These are phyloP conservation scores for Fusarium sp. DNA, from an alignment of 2,329 filamentous ascomycete genomes.

Conservation along the genomic window DNA sequence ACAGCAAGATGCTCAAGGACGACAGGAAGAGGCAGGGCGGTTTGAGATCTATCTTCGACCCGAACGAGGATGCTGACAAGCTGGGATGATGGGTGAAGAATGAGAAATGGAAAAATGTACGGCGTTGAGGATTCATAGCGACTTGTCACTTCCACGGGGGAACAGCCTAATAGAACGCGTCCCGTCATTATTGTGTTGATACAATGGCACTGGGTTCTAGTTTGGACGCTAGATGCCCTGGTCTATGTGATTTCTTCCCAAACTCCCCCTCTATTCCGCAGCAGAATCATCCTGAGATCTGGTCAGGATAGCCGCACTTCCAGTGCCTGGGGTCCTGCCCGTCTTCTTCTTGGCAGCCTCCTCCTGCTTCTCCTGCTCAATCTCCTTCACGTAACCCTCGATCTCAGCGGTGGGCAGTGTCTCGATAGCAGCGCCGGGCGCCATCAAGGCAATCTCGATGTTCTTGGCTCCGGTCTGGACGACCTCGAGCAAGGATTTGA, in stretches of 20 bases:
- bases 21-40: slow-evolving; percentile 75
- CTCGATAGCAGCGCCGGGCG: slow-evolving; percentile 89
- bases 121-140: slow-evolving; percentile 49
- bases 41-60: slow-evolving; percentile 77
- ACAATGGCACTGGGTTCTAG: slow-evolving; percentile 50
- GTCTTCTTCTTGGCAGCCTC: slow-evolving; percentile 98
- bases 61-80: slow-evolving; percentile 79
- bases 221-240: slow-evolving; percentile 43
- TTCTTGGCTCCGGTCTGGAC: slow-evolving; percentile 99
- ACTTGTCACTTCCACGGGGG: slow-evolving; percentile 36
- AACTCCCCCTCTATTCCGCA: slow-evolving; percentile 49
- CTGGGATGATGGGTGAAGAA: slow-evolving; percentile 69
- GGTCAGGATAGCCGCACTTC: slow-evolving; percentile 80
- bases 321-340: slow-evolving; percentile 76
- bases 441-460: slow-evolving; percentile 99
- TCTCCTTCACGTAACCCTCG: slow-evolving; percentile 97
- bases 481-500: slow-evolving; percentile 97
- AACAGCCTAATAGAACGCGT: slow-evolving; percentile 37
- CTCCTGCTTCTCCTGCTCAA: slow-evolving; percentile 99
- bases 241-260: slow-evolving; percentile 41
- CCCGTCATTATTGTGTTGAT: slow-evolving; percentile 52
- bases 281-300: slow-evolving; percentile 61
- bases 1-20: slow-evolving; percentile 93
- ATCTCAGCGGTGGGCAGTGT: slow-evolving; percentile 97
- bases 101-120: slow-evolving; percentile 18